A percentile compares a stretch with the other conserved stretches of the same genome.
These are phyloP conservation scores for Thielaviopsis cerberus DNA, from an alignment of 2,329 filamentous ascomycete species.

Conservation along the genomic window DNA sequence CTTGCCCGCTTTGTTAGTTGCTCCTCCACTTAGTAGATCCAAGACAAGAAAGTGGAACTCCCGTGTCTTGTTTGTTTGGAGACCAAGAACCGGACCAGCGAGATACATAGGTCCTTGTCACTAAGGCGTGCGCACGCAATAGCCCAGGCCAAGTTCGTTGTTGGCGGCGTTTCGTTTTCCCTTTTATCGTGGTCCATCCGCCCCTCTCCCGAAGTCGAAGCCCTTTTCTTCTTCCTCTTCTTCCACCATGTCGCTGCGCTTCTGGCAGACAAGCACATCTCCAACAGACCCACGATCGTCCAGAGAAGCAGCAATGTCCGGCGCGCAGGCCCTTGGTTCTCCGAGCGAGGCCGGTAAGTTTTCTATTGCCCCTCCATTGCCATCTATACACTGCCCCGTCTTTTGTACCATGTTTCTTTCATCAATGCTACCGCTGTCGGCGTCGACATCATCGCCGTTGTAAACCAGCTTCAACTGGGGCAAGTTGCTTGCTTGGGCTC, in stretches of 20 bases:
- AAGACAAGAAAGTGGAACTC: not conserved
- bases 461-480: not conserved
- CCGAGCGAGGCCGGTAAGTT: constrained; percentile 12
- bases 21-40: too few species aligned
- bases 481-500: not conserved
- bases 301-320: constrained; percentile 10
- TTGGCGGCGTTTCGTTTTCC: constrained; percentile 7
- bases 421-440: not conserved
- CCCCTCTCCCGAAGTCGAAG: constrained; percentile 3
- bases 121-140: not conserved
- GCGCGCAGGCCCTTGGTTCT: constrained; percentile 10
- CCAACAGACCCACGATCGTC: not conserved
- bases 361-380: not conserved
- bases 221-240: constrained; percentile 11
- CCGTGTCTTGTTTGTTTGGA: too few species aligned
- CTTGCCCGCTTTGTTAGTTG: not conserved
- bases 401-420: not conserved
- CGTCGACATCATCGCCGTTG: not conserved
- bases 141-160: constrained; percentile 6
- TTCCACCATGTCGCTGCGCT: constrained; percentile 17
- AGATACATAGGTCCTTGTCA: constrained; percentile 2
- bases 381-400: not conserved
- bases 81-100: too few species aligned
- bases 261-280: constrained; percentile 10
- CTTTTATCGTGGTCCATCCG: constrained; percentile 6